Evolutionary conservation across 164 flowering plant genomes (phyloP).

Genomic region (Chimonanthus praecox): DNA sequence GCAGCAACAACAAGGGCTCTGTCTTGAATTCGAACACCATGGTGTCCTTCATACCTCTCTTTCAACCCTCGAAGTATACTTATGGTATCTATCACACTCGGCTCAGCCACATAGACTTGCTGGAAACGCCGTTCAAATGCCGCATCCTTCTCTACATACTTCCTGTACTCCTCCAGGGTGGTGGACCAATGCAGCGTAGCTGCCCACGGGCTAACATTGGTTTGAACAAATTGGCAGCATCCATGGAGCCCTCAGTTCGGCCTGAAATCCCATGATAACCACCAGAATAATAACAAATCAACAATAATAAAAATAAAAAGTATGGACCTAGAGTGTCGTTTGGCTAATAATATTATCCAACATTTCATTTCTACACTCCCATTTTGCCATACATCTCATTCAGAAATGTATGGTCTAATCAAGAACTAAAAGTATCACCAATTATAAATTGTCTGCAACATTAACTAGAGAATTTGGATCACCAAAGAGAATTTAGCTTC

Average conservation of each 20-base stretch:
- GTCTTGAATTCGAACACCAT: conserved; percentile 80
- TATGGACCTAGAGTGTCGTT: too few relatives aligned
- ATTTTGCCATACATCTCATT: too few relatives aligned
- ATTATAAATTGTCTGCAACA: too few relatives aligned
- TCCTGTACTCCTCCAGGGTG: conserved; percentile 77
- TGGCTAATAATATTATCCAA: too few relatives aligned
- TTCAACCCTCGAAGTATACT: conserved; percentile 76
- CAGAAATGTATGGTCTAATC: too few relatives aligned
- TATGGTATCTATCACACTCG: conserved; percentile 65
- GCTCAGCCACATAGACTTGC: conserved; percentile 80
- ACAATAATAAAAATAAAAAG: too few relatives aligned
- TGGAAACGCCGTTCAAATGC: conserved; percentile 84
- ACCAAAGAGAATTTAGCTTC: too few relatives aligned
- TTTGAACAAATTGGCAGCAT: conserved; percentile 82
- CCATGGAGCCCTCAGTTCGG: conserved; percentile 75
- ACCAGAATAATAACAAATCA: background rate
- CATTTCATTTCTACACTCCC: too few relatives aligned
- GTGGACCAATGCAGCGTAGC: conserved; percentile 78
- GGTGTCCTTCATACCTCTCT: conserved; percentile 73
- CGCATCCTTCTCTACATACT: conserved; percentile 89
- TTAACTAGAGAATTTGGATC: too few relatives aligned
- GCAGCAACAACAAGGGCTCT: conserved; percentile 74
- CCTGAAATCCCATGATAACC: conserved; percentile 1
- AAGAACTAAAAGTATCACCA: too few relatives aligned
- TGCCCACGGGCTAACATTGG: conserved; percentile 90